Percentiles rank a stretch among this genome's conserved stretches.
phyloP scores from a whole-genome alignment of 2,329 filamentous ascomycete genomes.

The Sarocladium oryzae region DNA sequence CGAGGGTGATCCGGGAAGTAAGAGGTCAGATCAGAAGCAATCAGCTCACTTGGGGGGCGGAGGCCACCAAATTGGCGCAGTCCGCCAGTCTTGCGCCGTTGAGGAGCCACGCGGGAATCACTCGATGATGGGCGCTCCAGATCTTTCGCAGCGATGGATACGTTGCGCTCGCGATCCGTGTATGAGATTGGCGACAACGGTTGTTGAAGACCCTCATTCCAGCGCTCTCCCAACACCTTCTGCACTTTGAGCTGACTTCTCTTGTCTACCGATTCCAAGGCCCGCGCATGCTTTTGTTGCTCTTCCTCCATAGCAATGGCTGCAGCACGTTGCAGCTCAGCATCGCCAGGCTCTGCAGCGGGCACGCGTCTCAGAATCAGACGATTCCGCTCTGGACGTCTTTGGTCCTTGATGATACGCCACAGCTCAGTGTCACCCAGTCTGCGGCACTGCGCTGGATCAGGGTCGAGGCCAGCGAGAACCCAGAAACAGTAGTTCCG shows the following conservation, averaged over 20 bases:
- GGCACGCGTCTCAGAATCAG: conserved; percentile 91
- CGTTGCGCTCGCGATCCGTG: conserved; percentile 62
- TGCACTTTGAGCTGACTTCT: conserved; percentile 83
- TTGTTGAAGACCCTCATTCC: conserved; percentile 73
- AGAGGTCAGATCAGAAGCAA: conserved; percentile 89
- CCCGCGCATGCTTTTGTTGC: conserved; percentile 62
- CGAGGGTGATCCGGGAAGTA: conserved; percentile 96
- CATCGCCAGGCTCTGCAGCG: conserved; percentile 77
- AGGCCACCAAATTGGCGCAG: conserved; percentile 84
- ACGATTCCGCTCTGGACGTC: conserved; percentile 78
- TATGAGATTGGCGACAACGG: conserved; percentile 77
- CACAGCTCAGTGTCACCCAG: conserved; percentile 83
- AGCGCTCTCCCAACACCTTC: conserved; percentile 80
- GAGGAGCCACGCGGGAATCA: conserved; percentile 35
- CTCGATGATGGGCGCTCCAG: conserved; percentile 49
- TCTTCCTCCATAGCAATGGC: conserved; percentile 85
- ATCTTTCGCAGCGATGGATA: conserved; percentile 52
- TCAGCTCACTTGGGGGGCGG: conserved; percentile 91
- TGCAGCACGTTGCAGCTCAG: conserved; percentile 81
- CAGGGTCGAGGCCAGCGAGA: conserved; percentile 75
- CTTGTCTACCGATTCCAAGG: conserved; percentile 59
- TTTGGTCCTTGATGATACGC: conserved; percentile 82
- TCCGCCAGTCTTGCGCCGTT: conserved; percentile 40
- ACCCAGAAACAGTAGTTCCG: conserved; percentile 97
- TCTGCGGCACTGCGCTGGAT: conserved; percentile 72